phyloP scores from a whole-genome alignment of 331 rosid species.

The Saraca asoca region DNA sequence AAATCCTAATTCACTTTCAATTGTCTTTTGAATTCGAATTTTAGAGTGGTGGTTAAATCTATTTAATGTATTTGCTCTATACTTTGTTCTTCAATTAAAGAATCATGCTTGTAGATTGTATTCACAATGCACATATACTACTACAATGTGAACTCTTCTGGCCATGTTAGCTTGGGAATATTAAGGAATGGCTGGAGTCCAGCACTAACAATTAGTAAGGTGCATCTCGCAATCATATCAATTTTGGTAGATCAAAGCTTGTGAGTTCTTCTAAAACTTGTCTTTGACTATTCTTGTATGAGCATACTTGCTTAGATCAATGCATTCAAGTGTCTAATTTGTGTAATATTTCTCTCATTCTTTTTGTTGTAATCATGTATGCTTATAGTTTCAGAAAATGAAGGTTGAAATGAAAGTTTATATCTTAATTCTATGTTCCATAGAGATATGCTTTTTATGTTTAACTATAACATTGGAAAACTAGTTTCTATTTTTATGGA shows the following conservation, averaged over 20 bases:
- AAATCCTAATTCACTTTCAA: constrained; percentile 4
- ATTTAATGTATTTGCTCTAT: constrained; percentile 13
- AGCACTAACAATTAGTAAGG: constrained; percentile 78
- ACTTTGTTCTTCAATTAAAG: constrained; percentile 10
- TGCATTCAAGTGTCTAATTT: background rate
- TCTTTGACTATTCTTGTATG: background rate
- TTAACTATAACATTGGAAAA: background rate
- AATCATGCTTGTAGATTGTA: constrained; percentile 57
- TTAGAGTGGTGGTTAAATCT: background rate
- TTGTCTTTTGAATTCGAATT: constrained; percentile 1
- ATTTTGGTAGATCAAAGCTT: constrained; percentile 67
- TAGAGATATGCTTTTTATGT: background rate
- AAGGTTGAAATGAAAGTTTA: background rate
- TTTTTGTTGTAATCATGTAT: background rate
- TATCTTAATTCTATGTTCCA: background rate
- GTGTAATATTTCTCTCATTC: background rate
- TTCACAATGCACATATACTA: constrained; percentile 88
- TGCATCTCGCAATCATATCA: constrained; percentile 67
- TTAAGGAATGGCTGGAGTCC: constrained; percentile 96
- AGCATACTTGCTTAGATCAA: background rate
- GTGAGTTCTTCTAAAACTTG: constrained; percentile 52
- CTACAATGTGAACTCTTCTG: constrained; percentile 73
- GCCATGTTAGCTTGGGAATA: constrained; percentile 63
- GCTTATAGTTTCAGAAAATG: background rate
- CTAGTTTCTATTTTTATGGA: constrained; percentile 3